Evolutionary conservation across 2,329 filamentous ascomycete genomes (phyloP).

Genomic region (Stylonectria norvegica): DNA sequence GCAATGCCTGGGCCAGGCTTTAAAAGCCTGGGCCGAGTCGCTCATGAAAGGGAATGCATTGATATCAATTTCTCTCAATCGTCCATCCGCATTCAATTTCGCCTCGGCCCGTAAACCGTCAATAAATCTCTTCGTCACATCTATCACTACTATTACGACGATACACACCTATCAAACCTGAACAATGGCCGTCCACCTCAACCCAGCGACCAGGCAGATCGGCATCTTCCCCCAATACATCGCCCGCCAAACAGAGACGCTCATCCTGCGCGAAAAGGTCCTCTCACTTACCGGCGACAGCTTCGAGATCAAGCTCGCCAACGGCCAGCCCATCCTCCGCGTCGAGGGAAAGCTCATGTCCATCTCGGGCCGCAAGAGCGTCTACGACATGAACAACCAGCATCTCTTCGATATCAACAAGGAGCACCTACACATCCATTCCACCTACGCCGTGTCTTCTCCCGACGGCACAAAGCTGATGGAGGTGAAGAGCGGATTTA

Average conservation of each 20-base stretch:
- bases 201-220: constrained; percentile 30
- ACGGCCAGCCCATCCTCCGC: constrained; percentile 51
- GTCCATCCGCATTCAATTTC: too few species aligned
- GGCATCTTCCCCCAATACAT: constrained; percentile 41
- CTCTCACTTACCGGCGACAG: constrained; percentile 60
- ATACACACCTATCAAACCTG: too few species aligned
- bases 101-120: too few species aligned
- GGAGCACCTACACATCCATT: constrained; percentile 48
- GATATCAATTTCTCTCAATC: too few species aligned
- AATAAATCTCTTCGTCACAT: too few species aligned
- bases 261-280: constrained; percentile 60
- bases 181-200: constrained; percentile 22
- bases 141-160: too few species aligned
- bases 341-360: constrained; percentile 54
- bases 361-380: constrained; percentile 52
- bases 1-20: too few species aligned
- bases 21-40: too few species aligned
- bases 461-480: constrained; percentile 46
- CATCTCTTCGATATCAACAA: constrained; percentile 58
- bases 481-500: constrained; percentile 54
- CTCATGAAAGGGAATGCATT: too few species aligned
- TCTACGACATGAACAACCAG: constrained; percentile 50
- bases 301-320: constrained; percentile 58
- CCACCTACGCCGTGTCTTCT: constrained; percentile 50
- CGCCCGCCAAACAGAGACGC: constrained; percentile 40